These are phyloP conservation scores for Hypoxylon rickii DNA, from an alignment of 495 filamentous ascomycete species.

Conservation along the genomic window DNA sequence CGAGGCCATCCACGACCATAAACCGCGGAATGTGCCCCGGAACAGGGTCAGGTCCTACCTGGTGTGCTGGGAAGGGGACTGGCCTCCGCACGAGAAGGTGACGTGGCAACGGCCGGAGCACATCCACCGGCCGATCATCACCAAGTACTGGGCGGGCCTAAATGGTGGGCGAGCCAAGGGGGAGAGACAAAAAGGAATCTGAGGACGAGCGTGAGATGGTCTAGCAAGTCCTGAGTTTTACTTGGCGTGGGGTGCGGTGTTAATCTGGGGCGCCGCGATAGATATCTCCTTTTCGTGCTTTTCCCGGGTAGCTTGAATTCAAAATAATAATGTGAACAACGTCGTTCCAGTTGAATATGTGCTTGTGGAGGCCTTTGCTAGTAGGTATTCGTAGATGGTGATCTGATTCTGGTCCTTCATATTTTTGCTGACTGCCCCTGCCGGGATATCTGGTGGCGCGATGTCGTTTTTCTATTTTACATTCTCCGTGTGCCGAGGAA, in stretches of 20 bases:
- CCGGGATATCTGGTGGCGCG: no score
- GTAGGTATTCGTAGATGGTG: no score
- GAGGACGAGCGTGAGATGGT: not conserved
- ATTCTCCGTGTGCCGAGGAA: not conserved
- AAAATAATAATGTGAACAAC: no score
- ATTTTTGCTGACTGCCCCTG: no score
- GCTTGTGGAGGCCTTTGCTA: no score
- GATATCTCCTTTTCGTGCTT: no score
- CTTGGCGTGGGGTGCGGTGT: not conserved
- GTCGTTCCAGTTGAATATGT: no score
- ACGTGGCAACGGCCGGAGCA: not conserved
- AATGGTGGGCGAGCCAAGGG: not conserved
- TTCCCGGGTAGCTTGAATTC: no score
- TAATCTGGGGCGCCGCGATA: no score
- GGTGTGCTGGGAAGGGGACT: conserved; percentile 12
- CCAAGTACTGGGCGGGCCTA: conserved; percentile 7
- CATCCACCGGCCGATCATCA: not conserved
- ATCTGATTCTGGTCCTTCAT: no score
- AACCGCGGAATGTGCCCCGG: not conserved
- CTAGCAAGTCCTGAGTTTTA: not conserved
- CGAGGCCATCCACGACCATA: conserved; percentile 9
- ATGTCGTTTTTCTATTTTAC: not conserved
- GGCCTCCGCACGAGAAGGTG: not conserved
- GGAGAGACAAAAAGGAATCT: not conserved
- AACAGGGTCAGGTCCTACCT: not conserved